phyloP scores from a whole-genome alignment of 2,329 filamentous ascomycete species.

The Penicillium sclerotiorum region DNA sequence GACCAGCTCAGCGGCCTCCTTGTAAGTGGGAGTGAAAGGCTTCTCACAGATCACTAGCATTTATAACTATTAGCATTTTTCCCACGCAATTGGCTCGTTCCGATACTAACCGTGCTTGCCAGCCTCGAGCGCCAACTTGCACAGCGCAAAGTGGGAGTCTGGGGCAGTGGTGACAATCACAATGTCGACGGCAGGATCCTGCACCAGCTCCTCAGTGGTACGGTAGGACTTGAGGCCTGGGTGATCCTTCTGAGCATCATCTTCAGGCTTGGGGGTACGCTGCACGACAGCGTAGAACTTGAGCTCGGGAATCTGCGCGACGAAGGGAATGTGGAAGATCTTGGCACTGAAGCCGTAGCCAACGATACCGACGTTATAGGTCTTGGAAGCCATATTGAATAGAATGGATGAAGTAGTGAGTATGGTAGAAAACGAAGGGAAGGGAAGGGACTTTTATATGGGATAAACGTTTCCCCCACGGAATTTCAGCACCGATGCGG shows the following conservation, averaged over 20 bases:
- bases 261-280: slow-evolving; percentile 64
- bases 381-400: slow-evolving; percentile 45
- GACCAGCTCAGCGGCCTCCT: slow-evolving; percentile 67
- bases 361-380: slow-evolving; percentile 60
- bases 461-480: not conserved
- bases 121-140: slow-evolving; percentile 65
- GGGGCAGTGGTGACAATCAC: slow-evolving; percentile 73
- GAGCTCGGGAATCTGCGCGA: slow-evolving; percentile 65
- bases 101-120: slow-evolving; percentile 64
- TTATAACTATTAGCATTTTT: not conserved
- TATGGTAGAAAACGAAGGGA: not conserved
- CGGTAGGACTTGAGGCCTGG: slow-evolving; percentile 67
- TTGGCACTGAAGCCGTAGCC: slow-evolving; percentile 70
- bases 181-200: slow-evolving; percentile 67
- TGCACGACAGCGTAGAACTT: slow-evolving; percentile 76
- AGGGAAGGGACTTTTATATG: not conserved
- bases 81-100: not conserved
- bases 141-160: slow-evolving; percentile 68
- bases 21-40: slow-evolving; percentile 73
- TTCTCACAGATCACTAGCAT: slow-evolving; percentile 72
- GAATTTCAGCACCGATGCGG: slow-evolving; percentile 21
- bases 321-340: slow-evolving; percentile 81
- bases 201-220: slow-evolving; percentile 63
- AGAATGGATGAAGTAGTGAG: not conserved
- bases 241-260: slow-evolving; percentile 71